Conservation (phyloP, 495 filamentous ascomycete species). For the Talaromyces liani region DNA sequence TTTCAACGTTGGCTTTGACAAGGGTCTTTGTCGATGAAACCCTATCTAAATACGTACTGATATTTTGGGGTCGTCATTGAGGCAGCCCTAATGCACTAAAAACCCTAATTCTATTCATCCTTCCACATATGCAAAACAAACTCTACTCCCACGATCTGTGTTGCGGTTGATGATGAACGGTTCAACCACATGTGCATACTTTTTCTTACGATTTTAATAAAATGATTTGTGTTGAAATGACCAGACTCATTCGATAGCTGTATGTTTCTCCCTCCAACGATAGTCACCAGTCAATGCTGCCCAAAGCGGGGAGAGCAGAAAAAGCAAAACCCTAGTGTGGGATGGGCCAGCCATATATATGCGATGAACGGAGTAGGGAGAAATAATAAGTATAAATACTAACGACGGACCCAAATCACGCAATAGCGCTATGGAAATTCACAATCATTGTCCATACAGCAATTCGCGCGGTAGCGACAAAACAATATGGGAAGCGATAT, state of each 20-base stretch:
- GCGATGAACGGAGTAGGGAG: background rate
- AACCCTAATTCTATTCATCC: background rate
- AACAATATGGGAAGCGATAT: background rate
- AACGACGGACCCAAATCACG: background rate
- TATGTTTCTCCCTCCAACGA: background rate
- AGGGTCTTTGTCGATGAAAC: background rate
- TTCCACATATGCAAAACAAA: background rate
- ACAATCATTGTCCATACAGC: background rate
- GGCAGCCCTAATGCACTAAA: background rate
- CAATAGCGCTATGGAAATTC: background rate
- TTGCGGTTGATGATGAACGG: background rate
- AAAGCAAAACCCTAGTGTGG: background rate
- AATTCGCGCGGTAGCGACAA: background rate
- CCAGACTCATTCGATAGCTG: background rate
- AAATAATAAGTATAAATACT: background rate
- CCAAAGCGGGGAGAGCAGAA: background rate
- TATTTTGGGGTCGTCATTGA: background rate
- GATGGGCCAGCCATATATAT: background rate
- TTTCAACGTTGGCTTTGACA: background rate
- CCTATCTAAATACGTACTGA: background rate
- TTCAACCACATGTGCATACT: background rate
- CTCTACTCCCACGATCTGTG: background rate
- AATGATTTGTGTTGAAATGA: background rate
- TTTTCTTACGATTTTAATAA: background rate
- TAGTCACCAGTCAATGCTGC: background rate